These are phyloP conservation scores for Saccharomycopsis babjevae DNA, from an alignment of 805 yeast species.

Conservation along the genomic window DNA sequence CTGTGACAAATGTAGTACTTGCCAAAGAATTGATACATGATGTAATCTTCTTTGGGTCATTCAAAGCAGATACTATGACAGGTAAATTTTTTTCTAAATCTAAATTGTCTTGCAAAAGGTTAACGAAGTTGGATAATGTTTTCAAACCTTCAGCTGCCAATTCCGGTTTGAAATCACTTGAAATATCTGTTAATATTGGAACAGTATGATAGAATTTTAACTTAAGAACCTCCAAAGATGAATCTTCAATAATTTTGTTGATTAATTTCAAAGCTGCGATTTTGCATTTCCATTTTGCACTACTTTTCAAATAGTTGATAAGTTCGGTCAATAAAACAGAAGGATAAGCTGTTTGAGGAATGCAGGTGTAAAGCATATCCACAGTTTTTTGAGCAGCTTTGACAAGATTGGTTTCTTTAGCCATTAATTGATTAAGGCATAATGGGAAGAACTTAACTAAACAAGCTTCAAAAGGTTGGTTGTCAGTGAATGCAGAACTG, in stretches of 20 bases:
- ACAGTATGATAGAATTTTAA: constrained; percentile 65
- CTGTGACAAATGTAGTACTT: constrained; percentile 94
- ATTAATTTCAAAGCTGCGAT: constrained; percentile 64
- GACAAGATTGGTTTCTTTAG: constrained; percentile 78
- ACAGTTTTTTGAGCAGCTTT: constrained; percentile 77
- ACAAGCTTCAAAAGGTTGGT: constrained; percentile 63
- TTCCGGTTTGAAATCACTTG: constrained; percentile 96
- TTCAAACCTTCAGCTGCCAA: constrained; percentile 75
- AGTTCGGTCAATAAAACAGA: constrained; percentile 57
- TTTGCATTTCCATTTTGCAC: constrained; percentile 93
- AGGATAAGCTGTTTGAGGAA: constrained; percentile 70
- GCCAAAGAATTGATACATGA: constrained; percentile 81
- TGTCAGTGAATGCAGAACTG: constrained; percentile 50
- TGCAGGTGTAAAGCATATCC: constrained; percentile 58
- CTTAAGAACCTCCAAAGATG: constrained; percentile 80
- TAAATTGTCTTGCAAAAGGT: constrained; percentile 72
- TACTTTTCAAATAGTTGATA: constrained; percentile 54
- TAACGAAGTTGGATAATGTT: constrained; percentile 60
- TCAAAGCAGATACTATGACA: constrained; percentile 75
- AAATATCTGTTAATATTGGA: constrained; percentile 78
- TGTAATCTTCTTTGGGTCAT: constrained; percentile 83
- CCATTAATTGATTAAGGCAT: constrained; percentile 67
- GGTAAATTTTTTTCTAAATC: constrained; percentile 84
- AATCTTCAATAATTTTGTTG: constrained; percentile 66
- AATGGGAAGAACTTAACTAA: constrained; percentile 51